phyloP scores from a whole-genome alignment of 73 alveolate genomes.

The Tetrahymena borealis region DNA sequence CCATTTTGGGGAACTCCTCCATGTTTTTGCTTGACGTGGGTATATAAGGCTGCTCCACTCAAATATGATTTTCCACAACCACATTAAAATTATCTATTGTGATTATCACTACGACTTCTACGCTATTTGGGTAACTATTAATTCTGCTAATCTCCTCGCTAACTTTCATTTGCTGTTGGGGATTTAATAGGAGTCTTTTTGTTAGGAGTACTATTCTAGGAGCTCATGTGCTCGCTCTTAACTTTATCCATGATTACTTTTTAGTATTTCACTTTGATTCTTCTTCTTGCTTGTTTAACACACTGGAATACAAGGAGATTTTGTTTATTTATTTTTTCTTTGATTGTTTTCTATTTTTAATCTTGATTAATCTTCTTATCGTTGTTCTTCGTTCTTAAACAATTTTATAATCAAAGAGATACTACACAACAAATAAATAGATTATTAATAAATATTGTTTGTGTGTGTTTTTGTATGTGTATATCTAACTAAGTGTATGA shows the following conservation, averaged over 20 bases:
- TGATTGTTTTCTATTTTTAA: not conserved
- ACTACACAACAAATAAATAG: not conserved
- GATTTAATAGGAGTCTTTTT: not conserved
- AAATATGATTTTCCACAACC: conserved; percentile 91
- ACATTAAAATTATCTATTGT: conserved; percentile 78
- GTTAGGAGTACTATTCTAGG: not conserved
- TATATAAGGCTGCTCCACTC: conserved; percentile 84
- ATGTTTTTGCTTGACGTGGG: conserved; percentile 87
- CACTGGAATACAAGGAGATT: not conserved
- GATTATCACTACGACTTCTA: conserved; percentile 78
- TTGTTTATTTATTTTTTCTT: not conserved
- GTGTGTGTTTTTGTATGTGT: not conserved
- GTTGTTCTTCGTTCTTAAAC: not conserved
- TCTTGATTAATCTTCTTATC: no score
- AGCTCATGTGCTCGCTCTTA: not conserved
- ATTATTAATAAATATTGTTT: not conserved
- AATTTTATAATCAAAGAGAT: not conserved
- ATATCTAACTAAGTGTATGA: not conserved
- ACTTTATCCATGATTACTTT: not conserved
- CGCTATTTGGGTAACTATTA: conserved; percentile 37
- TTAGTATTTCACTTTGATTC: not conserved
- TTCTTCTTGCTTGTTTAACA: not conserved
- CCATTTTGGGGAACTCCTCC: not conserved
- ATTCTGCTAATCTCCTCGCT: not conserved
- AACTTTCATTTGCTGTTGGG: not conserved